Conservation (phyloP, 257 asterid genomes). For the Capsicum baccatum region DNA sequence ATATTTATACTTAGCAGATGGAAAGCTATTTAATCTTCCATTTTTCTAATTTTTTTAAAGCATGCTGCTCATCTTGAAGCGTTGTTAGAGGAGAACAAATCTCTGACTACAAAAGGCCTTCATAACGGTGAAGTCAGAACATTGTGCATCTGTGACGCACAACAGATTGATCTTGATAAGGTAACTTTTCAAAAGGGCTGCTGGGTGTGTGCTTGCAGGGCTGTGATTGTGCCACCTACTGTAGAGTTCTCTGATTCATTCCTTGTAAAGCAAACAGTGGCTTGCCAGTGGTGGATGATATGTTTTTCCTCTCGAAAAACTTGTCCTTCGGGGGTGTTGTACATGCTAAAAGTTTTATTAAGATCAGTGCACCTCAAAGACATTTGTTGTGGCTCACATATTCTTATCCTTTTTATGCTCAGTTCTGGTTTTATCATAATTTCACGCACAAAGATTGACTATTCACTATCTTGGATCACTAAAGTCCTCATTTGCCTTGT, state of each 20-base stretch:
- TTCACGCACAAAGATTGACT: neutral
- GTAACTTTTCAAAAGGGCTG: constrained; percentile 45
- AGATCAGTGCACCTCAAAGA: neutral
- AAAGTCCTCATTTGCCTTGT: neutral
- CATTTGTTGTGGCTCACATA: neutral
- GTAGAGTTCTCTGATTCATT: neutral
- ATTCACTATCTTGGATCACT: neutral
- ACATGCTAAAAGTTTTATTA: neutral
- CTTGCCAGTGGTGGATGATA: neutral
- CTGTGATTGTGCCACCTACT: neutral
- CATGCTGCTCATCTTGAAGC: constrained; percentile 85
- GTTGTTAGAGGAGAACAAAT: constrained; percentile 64
- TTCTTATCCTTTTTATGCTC: neutral
- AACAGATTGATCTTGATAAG: constrained; percentile 77
- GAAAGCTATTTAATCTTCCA: neutral
- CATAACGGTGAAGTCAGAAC: constrained; percentile 90
- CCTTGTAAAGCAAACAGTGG: too few species aligned
- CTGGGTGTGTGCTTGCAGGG: neutral
- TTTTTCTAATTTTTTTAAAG: constrained; percentile 44
- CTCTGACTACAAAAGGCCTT: constrained; percentile 68
- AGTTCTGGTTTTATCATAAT: neutral
- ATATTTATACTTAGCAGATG: neutral
- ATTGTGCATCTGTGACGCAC: constrained; percentile 67
- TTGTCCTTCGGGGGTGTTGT: neutral
- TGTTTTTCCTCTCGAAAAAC: neutral